Percentiles rank a stretch among this genome's conserved stretches.
These are phyloP conservation scores for Xanthoceras sorbifolium DNA, from an alignment of 345 rosid genomes.

Conservation along the genomic window DNA sequence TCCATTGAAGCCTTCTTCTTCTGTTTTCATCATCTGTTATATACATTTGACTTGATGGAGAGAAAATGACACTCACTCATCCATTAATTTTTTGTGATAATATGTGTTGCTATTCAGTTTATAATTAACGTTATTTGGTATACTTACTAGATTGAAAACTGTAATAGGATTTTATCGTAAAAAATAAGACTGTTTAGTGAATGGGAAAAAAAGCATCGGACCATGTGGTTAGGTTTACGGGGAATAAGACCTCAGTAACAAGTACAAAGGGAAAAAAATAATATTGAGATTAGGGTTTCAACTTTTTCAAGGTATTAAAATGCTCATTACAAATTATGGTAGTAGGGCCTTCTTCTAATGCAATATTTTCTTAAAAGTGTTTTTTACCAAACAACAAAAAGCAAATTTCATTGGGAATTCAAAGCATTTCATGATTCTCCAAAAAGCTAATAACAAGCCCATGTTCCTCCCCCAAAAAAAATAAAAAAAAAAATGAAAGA, in stretches of 20 bases:
- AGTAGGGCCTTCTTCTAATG: constrained; percentile 30
- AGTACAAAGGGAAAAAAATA: constrained; percentile 3
- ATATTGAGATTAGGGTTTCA: constrained; percentile 17
- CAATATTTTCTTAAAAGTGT: constrained; percentile 3
- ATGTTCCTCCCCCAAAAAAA: constrained; percentile 31
- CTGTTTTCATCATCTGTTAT: too few species aligned
- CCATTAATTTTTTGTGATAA: neutral
- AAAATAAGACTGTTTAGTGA: neutral
- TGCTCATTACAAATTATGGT: constrained; percentile 25
- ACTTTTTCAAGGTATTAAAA: constrained; percentile 14
- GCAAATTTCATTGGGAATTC: constrained; percentile 21
- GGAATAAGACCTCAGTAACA: constrained; percentile 4
- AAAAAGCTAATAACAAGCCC: constrained; percentile 33
- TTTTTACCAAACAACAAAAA: constrained; percentile 24
- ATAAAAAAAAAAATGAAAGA: constrained; percentile 15
- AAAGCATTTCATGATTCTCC: constrained; percentile 27
- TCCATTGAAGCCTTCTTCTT: constrained; percentile 7
- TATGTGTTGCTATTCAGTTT: neutral
- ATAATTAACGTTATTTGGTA: too few species aligned
- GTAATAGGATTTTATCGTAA: too few species aligned
- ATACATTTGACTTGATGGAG: constrained; percentile 13
- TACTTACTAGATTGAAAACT: too few species aligned
- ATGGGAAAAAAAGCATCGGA: neutral
- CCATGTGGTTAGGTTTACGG: neutral
- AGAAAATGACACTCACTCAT: constrained; percentile 17